Percentiles rank a stretch among this genome's conserved stretches.
phyloP scores from a whole-genome alignment of 2,329 filamentous ascomycete genomes.

The Cladosporium oxysporum region DNA sequence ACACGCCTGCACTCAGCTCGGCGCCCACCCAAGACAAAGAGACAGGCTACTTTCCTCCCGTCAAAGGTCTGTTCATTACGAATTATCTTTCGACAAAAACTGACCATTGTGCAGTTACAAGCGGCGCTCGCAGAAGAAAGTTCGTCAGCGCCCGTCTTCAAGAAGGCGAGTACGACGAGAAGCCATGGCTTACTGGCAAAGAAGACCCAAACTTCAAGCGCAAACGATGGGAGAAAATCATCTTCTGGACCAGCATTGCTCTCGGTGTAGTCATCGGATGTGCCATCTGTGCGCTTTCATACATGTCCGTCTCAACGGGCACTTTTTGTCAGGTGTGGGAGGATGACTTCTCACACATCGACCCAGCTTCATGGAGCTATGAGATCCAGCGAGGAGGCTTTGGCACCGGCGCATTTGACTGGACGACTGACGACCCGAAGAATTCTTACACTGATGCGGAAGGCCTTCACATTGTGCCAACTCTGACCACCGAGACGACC shows the following conservation, averaged over 20 bases:
- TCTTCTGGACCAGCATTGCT: conserved; percentile 69
- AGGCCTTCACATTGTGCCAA: conserved; percentile 70
- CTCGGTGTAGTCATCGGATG: conserved; percentile 66
- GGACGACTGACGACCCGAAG: conserved; percentile 67
- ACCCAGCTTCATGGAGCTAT: conserved; percentile 65
- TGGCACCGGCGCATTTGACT: conserved; percentile 75
- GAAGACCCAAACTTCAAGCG: conserved; percentile 21
- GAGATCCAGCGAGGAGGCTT: conserved; percentile 72
- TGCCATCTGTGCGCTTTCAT: conserved; percentile 74
- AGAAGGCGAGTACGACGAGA: conserved; percentile 20
- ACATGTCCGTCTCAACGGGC: conserved; percentile 67
- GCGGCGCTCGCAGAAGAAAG: conserved; percentile 12
- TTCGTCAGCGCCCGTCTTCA: conserved; percentile 19
- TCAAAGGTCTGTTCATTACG: background rate
- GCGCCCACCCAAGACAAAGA: conserved; percentile 13
- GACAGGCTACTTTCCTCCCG: conserved; percentile 18
- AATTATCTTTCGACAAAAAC: background rate
- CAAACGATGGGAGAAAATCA: conserved; percentile 68
- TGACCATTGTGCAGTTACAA: background rate
- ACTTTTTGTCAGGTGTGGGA: conserved; percentile 68
- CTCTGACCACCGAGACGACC: conserved; percentile 66
- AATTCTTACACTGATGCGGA: conserved; percentile 72
- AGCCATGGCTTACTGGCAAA: conserved; percentile 19
- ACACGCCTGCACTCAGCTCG: conserved; percentile 14
- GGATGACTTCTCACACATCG: conserved; percentile 62